These are phyloP conservation scores for Endothia cerciana DNA, from an alignment of 2,329 filamentous ascomycete genomes.

Conservation along the genomic window DNA sequence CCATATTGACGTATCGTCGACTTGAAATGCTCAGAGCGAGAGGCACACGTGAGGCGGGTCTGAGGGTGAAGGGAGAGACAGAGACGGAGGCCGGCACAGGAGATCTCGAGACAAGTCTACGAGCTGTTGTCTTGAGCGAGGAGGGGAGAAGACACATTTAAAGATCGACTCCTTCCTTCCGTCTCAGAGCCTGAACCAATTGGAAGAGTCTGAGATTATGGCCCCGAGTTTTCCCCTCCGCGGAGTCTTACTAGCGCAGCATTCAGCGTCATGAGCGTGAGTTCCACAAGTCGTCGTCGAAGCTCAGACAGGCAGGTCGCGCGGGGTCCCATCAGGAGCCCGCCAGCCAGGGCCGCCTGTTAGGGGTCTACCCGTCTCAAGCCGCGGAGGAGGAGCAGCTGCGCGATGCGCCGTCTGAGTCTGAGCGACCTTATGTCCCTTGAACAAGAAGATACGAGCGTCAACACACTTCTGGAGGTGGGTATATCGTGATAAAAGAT, in stretches of 20 bases:
- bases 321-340: slow-evolving; percentile 6
- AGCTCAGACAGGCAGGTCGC: slow-evolving; percentile 25
- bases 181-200: slow-evolving; percentile 1
- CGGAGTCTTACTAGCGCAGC: slow-evolving; percentile 7
- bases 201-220: neutral
- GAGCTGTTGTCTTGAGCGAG: slow-evolving; percentile 21
- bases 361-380: slow-evolving; percentile 20
- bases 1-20: slow-evolving; percentile 50
- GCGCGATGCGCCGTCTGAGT: neutral
- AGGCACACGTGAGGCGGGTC: slow-evolving; percentile 11
- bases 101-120: slow-evolving; percentile 26
- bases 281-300: neutral
- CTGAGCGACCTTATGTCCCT: neutral
- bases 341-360: slow-evolving; percentile 21
- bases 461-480: neutral
- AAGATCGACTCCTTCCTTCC: slow-evolving; percentile 12
- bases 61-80: slow-evolving; percentile 8
- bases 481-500: neutral
- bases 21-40: slow-evolving; percentile 3
- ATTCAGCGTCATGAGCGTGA: neutral
- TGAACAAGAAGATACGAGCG: neutral
- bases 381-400: neutral
- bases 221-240: slow-evolving; percentile 14
- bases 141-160: slow-evolving; percentile 30
- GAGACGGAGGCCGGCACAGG: slow-evolving; percentile 1